These are phyloP conservation scores for Hibiscus syriacus DNA, from an alignment of 345 rosid genomes.

Conservation along the genomic window DNA sequence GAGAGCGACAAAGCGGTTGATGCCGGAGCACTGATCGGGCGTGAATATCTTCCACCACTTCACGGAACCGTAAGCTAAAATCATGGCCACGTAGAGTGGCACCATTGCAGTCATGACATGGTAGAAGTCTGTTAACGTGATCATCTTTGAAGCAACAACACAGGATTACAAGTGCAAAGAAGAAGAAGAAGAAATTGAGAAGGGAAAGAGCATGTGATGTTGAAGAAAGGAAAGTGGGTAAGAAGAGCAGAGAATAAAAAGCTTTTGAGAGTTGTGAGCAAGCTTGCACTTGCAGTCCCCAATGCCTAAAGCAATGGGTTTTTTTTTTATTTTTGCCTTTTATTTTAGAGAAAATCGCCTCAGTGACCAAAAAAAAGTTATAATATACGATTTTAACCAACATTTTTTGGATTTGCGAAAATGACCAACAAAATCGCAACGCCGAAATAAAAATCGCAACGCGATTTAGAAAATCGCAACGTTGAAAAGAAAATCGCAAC, in stretches of 20 bases:
- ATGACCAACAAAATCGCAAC: no score
- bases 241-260: constrained; percentile 19
- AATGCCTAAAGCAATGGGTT: constrained; percentile 35
- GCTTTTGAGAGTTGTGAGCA: constrained; percentile 54
- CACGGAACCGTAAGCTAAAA: constrained; percentile 89
- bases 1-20: constrained; percentile 95
- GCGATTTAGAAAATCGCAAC: no score
- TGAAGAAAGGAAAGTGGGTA: constrained; percentile 18
- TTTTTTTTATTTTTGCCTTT: constrained; percentile 12
- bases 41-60: constrained; percentile 99
- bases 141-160: constrained; percentile 40
- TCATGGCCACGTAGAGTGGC: constrained; percentile 97
- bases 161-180: background rate
- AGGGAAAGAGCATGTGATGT: constrained; percentile 20
- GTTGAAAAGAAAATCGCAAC: no score
- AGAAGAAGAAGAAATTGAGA: constrained; percentile 2
- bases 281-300: constrained; percentile 39
- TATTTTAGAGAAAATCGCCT: no score
- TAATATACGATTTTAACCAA: no score
- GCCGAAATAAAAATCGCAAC: no score
- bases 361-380: no score
- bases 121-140: constrained; percentile 65
- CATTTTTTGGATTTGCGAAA: no score
- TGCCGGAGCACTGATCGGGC: constrained; percentile 96
- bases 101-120: constrained; percentile 99